Conservation (phyloP, 1,284 basidiomycete species). For the Heterobasidion irregulare region DNA sequence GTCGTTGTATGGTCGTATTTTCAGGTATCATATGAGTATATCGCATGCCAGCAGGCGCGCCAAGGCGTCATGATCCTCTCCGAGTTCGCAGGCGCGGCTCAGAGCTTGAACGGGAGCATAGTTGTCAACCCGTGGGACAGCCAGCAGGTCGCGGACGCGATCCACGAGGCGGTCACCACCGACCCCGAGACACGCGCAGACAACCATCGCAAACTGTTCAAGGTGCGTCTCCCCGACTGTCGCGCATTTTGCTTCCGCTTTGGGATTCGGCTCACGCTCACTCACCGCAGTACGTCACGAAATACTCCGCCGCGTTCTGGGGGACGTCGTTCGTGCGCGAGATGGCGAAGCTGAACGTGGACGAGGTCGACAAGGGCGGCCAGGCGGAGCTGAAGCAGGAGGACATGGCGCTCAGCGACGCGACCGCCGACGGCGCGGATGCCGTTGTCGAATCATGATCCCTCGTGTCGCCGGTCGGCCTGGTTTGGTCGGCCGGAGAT, state of each 20-base stretch:
- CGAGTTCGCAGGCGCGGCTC: constrained; percentile 97
- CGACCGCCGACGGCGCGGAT: too few relatives aligned
- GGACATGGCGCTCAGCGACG: neutral
- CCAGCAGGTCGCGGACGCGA: constrained; percentile 93
- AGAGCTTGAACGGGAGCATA: constrained; percentile 87
- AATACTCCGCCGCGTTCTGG: constrained; percentile 92
- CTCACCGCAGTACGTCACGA: constrained; percentile 66
- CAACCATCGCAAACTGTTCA: constrained; percentile 93
- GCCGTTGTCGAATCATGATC: too few relatives aligned
- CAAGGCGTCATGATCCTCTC: constrained; percentile 98
- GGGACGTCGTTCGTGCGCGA: constrained; percentile 86
- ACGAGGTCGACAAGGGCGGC: constrained; percentile 28
- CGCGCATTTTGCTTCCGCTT: neutral
- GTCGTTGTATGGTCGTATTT: constrained; percentile 4
- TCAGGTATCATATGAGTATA: constrained; percentile 98
- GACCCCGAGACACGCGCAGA: constrained; percentile 70
- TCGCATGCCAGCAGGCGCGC: constrained; percentile 87
- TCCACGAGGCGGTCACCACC: constrained; percentile 92
- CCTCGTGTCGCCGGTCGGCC: too few relatives aligned
- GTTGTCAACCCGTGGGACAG: constrained; percentile 97
- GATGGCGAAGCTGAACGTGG: constrained; percentile 37
- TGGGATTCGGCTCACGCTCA: constrained; percentile 9
- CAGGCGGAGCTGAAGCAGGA: constrained; percentile 26
- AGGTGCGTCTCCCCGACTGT: constrained; percentile 18
- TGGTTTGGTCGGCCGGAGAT: too few relatives aligned